Conservation (phyloP, 75 land plant species). For the Adiantum capillusveneris region DNA sequence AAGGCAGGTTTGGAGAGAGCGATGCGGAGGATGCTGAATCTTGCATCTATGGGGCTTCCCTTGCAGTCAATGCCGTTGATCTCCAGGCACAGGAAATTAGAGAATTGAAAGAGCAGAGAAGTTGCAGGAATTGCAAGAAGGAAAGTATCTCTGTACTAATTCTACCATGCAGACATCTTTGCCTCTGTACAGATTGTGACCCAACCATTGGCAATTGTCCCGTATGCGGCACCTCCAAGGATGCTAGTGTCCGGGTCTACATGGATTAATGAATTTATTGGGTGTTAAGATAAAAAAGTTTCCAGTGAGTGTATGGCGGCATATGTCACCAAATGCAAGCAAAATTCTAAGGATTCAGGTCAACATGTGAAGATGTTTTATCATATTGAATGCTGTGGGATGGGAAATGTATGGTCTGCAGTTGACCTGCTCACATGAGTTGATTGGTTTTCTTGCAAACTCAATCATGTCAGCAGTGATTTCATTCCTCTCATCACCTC, state of each 20-base stretch:
- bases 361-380: no score
- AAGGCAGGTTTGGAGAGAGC: conserved; percentile 1
- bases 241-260: conserved; percentile 43
- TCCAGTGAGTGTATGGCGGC: no score
- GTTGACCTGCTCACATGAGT: no score
- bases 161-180: conserved; percentile 83
- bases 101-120: conserved; percentile 9
- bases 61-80: conserved; percentile 16
- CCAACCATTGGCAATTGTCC: conserved; percentile 51
- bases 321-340: no score
- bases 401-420: no score
- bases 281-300: no score
- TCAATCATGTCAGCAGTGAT: no score
- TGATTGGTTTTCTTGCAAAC: no score
- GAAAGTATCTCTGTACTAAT: conserved; percentile 69
- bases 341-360: no score
- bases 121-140: conserved; percentile 51
- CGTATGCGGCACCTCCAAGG: conserved; percentile 54
- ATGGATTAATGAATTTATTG: conserved; percentile 26
- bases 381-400: no score
- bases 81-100: conserved; percentile 10
- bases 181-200: conserved; percentile 80
- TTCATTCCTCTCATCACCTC: no score
- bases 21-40: conserved; percentile 1
- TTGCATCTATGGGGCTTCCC: background rate